Base-by-base conservation (phyloP, 352 stramenopile genomes). In the Phytophthora parvispora region DNA sequence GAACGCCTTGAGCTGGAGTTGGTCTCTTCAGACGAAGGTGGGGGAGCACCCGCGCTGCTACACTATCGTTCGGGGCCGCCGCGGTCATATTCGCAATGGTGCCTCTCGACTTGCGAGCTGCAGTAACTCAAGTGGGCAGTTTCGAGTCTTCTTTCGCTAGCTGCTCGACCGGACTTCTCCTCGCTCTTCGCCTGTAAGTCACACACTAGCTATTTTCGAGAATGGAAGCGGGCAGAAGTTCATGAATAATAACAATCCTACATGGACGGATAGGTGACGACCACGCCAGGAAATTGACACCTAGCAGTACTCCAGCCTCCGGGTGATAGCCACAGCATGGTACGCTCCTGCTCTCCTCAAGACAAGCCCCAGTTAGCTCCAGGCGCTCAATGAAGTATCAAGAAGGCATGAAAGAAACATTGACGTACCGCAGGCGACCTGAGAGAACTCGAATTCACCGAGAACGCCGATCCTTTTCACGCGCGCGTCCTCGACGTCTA, bases 381-480 rank as follows among this genome's bases (percentile, higher is more conserved):
- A 20, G 48, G 27, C n/a, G n/a, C n/a, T n/a, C 15, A 49, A 3
- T 1, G 45, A 63, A 63, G 31, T 48, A 38, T 38, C 1, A 45
- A 70, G 36, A 15, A 42, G 8, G 9, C 25, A 43, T 24, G n/a
- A n/a, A n/a, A n/a, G n/a, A n/a, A n/a, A 18, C 13, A 25, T 18
- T 8, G 51, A 80, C 78, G 47, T 76, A 91, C 87, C 87, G 45
- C 84, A 93, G 18, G 87, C 65, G 27, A 94, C 76, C 51, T 89
- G 78, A 3, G 74, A 63, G 42, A 91, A 78, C 6, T 73, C 45
- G 31, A 89, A 93, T 12, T 89, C 85, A 0, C 58, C 65, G 3
- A 92, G 31, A 2, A 75, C 67, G n/a, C 34, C 72, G 15, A 90
- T 64, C 4, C 64, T 72, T 38, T 81, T 75, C n/a, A 89, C 64